Base-by-base conservation (phyloP, 352 stramenopile species). In the Achlya hypogyna region DNA sequence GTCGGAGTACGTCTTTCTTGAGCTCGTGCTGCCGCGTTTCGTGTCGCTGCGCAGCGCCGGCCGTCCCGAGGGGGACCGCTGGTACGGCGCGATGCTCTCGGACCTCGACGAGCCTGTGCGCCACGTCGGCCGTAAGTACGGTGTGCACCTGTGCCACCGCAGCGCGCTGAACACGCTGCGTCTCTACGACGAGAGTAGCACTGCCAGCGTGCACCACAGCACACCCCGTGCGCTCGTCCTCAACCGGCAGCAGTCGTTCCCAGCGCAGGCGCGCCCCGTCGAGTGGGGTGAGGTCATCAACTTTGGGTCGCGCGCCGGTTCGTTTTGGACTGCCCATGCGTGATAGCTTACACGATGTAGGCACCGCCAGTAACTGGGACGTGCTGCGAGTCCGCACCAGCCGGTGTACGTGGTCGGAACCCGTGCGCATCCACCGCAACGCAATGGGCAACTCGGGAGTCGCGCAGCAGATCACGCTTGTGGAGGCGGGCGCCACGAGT, bases 381-480 rank as follows among this genome's bases (percentile, higher is more conserved):
- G 81, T 93, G 16, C 69, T 95, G 51, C 75, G 86, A 22, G 78
- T 95, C 34, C 89, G 87, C 38, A 88, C 84, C 20, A 75, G 80
- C 23, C 79, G 74, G 14, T 93, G 84, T 3, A 76, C 79, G 14
- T 95, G 86, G 86, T 95, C 86, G 1, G 86, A 93, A 31, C 75
- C 89, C 0, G 88, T 95, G 71, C 83, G 84, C 6, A 69, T 95
- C 25, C 91, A 93, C 63, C 80, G 85, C 25, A 95, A 95, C 52
- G 86, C 86, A 3, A 91, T 95, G 82, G 86, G 86, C 43, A 95
- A 95, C 59, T 89, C 86, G 10, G 86, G 86, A 2, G 84, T 95
- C 20, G 83, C 86, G 29, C 86, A 95, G 75, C 79, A 93, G 3
- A 84, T 95, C 34, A 95, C 83, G 27, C 75, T 95, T 25, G 54